These are phyloP conservation scores for Ziziphus jujuba DNA, from an alignment of 306 rosid genomes.

Conservation along the genomic window DNA sequence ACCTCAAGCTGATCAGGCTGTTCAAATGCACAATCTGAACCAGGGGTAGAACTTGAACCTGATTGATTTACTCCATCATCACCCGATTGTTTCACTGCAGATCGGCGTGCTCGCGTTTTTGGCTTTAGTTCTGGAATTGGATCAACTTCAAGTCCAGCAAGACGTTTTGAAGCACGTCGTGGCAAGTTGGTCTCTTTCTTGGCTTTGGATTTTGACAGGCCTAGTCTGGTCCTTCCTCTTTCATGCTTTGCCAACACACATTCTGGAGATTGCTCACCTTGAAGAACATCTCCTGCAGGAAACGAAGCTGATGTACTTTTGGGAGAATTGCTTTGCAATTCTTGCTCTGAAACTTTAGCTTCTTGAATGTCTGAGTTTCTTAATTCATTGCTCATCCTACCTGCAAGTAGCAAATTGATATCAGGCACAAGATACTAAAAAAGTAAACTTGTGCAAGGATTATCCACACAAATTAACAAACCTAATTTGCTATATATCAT, in stretches of 20 bases:
- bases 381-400: constrained; percentile 16
- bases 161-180: constrained; percentile 82
- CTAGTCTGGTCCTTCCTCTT: constrained; percentile 28
- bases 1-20: constrained; percentile 18
- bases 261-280: constrained; percentile 32
- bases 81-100: constrained; percentile 32
- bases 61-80: constrained; percentile 27
- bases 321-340: constrained; percentile 28
- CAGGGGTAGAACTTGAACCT: constrained; percentile 29
- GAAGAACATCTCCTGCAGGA: constrained; percentile 18
- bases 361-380: constrained; percentile 27
- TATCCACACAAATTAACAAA: constrained; percentile 1
- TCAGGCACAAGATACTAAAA: constrained; percentile 26
- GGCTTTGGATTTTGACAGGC: constrained; percentile 31
- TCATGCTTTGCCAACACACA: constrained; percentile 26
- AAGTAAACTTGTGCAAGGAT: constrained; percentile 9
- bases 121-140: constrained; percentile 52
- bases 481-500: neutral
- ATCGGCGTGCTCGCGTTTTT: constrained; percentile 37
- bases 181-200: constrained; percentile 55
- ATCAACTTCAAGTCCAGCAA: constrained; percentile 78
- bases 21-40: constrained; percentile 19
- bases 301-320: constrained; percentile 26
- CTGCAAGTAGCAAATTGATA: constrained; percentile 26
- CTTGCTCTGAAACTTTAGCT: constrained; percentile 32